Evolutionary conservation across 345 rosid species (phyloP), one percentile per base, ranked within the genome.

Genomic region (Psidium friedrichsthalianum): DNA sequence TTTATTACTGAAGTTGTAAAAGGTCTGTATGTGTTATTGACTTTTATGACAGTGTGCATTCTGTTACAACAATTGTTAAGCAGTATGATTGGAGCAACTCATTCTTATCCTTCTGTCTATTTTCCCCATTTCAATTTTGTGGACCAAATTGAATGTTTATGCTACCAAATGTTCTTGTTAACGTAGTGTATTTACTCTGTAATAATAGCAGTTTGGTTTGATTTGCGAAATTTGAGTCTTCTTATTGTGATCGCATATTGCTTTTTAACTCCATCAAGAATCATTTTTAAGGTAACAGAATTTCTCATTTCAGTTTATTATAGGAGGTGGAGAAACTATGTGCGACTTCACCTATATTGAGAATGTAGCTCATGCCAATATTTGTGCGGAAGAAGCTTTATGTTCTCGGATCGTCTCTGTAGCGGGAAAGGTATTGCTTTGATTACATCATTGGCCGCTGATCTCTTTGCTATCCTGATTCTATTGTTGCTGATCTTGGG

Each of bases 301-400:
- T 89, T 89, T 89, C 87, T 89, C 90, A 87, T 93, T 91, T 90
- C 99, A 97, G 99, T 93, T 95, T 90, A 94, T 92, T 89, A 59
- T 92, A 86, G 98, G 98, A 88, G 91, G 87, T 78, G 97, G 96
- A 90, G 98, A 91, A 89, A 97, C 94, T 90, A 86, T 92, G 94
- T 93, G 95, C 1, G 98, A 97, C 92, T 97, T 97, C 87, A 97
- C 95, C 84, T 97, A 92, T 91, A 90, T 84, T 85, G 99, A 97
- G 92, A 97, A 97, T 89, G 98, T 93, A 86, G 89, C 91, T 84
- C 98, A 93, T 92, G 98, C 99, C 74, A 94, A 94, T 89, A 88
- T 97, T 61, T 94, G 98, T 85, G 96, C 98, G 13, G 92, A 88
- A 69, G 94, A 93, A 91, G 94, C 98, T 88, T 85, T 97, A 89